These are phyloP conservation scores for Colletotrichum aenigma DNA, from an alignment of 2,329 filamentous ascomycete species.

Conservation along the genomic window DNA sequence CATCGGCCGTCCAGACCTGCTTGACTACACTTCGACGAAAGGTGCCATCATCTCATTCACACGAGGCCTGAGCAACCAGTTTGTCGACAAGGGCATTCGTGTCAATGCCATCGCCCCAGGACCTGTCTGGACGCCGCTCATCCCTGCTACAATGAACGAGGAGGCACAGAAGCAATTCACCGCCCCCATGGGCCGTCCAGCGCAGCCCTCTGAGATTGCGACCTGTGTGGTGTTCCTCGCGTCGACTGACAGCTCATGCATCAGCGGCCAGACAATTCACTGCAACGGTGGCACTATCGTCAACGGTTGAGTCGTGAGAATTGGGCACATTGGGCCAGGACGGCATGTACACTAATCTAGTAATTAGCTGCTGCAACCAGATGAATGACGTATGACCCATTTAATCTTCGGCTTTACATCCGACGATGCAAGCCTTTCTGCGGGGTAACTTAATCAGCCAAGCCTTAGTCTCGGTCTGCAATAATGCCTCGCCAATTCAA, in stretches of 20 bases:
- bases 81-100: slow-evolving; percentile 72
- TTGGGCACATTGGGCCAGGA: not conserved
- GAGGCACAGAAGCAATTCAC: slow-evolving; percentile 75
- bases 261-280: slow-evolving; percentile 71
- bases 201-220: slow-evolving; percentile 82
- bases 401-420: not conserved
- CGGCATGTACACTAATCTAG: not conserved
- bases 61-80: slow-evolving; percentile 77
- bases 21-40: slow-evolving; percentile 83
- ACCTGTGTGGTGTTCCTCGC: slow-evolving; percentile 84
- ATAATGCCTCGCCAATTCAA: not conserved
- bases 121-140: slow-evolving; percentile 79
- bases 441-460: not conserved
- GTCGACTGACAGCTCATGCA: slow-evolving; percentile 72
- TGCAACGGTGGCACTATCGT: slow-evolving; percentile 57
- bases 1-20: slow-evolving; percentile 77
- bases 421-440: not conserved
- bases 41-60: slow-evolving; percentile 83
- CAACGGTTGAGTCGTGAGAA: slow-evolving; percentile 41
- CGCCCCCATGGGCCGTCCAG: slow-evolving; percentile 76
- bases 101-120: slow-evolving; percentile 81
- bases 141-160: slow-evolving; percentile 74
- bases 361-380: not conserved
- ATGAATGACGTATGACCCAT: slow-evolving; percentile 4
- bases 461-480: not conserved